These are phyloP conservation scores for Apiotrichum gracile DNA, from an alignment of 1,284 basidiomycete species.

Conservation along the genomic window DNA sequence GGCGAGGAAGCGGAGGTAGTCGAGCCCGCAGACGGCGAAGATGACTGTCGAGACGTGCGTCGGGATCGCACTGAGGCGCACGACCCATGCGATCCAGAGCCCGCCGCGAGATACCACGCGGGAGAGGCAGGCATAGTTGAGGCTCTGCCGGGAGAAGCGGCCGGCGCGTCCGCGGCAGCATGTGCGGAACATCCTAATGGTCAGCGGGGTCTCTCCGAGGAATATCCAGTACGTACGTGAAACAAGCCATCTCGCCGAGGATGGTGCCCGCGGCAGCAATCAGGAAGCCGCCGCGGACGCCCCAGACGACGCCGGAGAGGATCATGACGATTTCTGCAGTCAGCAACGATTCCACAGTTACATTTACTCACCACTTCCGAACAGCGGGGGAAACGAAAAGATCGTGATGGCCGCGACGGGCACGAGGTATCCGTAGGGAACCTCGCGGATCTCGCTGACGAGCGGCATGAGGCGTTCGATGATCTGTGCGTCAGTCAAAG, in stretches of 20 bases:
- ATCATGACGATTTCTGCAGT: constrained; percentile 34
- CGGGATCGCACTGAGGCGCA: constrained; percentile 39
- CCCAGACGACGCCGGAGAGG: constrained; percentile 44
- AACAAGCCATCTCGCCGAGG: constrained; percentile 41
- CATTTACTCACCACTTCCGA: constrained; percentile 31
- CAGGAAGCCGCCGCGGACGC: constrained; percentile 39
- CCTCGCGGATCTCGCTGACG: constrained; percentile 13
- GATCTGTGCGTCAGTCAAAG: constrained; percentile 9
- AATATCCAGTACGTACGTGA: constrained; percentile 25
- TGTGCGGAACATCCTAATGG: constrained; percentile 39
- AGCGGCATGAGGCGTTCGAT: constrained; percentile 28
- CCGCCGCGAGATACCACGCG: constrained; percentile 41
- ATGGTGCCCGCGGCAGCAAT: constrained; percentile 37
- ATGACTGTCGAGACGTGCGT: constrained; percentile 42
- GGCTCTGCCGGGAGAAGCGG: constrained; percentile 36
- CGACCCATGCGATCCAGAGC: constrained; percentile 37
- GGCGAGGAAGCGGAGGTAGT: constrained; percentile 34
- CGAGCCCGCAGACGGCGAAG: constrained; percentile 37
- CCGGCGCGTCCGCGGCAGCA: constrained; percentile 33
- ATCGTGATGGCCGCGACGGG: constrained; percentile 43
- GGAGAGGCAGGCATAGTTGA: constrained; percentile 44
- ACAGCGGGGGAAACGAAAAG: constrained; percentile 47
- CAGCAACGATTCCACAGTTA: neutral
- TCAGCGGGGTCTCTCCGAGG: too few species aligned
- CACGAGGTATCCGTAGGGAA: constrained; percentile 34